Conservation (phyloP, 441 rosid genomes). For the Corymbia calophylla region DNA sequence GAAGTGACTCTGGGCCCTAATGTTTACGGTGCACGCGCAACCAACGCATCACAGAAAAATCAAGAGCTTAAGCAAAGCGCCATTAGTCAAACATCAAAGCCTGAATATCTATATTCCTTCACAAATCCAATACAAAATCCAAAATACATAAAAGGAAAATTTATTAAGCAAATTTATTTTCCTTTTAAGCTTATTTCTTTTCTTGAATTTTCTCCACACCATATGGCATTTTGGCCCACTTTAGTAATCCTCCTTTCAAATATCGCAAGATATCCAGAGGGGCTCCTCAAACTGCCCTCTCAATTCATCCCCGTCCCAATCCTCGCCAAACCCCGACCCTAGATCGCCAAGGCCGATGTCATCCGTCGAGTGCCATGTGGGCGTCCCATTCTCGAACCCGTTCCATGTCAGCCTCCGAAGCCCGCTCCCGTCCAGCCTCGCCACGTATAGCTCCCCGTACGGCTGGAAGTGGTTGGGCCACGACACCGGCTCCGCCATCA, state of each 20-base stretch:
- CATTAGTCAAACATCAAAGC: neutral
- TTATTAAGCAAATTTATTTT: neutral
- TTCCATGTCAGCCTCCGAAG: constrained; percentile 78
- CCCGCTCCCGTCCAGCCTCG: constrained; percentile 55
- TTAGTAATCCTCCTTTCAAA: neutral
- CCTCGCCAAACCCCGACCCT: constrained; percentile 5
- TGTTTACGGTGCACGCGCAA: neutral
- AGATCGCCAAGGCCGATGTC: constrained; percentile 19
- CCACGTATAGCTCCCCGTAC: constrained; percentile 57
- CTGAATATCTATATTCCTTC: neutral
- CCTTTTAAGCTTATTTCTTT: neutral
- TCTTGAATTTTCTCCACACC: neutral
- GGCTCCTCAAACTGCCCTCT: constrained; percentile 55
- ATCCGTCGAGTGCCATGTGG: constrained; percentile 42
- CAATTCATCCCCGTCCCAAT: constrained; percentile 28
- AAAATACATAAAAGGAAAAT: neutral
- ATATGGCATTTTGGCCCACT: neutral
- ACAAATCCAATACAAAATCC: neutral
- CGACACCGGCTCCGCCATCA: constrained; percentile 74
- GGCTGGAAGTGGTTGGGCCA: constrained; percentile 85
- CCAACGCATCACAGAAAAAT: neutral
- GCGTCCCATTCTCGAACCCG: constrained; percentile 79
- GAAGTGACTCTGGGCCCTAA: neutral
- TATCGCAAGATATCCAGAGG: constrained; percentile 30
- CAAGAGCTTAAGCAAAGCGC: neutral